Evolutionary conservation across 2,329 filamentous ascomycete species (phyloP).

Genomic region (Stagonosporopsis rhizophila): DNA sequence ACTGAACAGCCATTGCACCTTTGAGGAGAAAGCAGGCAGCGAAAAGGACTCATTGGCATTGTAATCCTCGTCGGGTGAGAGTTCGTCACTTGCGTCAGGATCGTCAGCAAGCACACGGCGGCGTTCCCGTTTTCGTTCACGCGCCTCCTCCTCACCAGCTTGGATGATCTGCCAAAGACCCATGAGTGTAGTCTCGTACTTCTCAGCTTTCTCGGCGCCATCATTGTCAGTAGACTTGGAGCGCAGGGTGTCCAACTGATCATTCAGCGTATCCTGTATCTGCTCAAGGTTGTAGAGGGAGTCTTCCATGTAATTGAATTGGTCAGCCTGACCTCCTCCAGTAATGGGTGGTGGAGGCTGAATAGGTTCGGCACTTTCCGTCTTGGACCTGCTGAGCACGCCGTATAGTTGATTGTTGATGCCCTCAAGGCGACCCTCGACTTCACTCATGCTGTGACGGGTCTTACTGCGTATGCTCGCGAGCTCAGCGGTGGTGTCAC

Average conservation of each 20-base stretch:
- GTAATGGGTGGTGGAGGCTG: conserved; percentile 65
- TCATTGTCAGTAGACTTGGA: conserved; percentile 26
- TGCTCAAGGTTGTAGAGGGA: conserved; percentile 58
- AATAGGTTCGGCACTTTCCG: conserved; percentile 60
- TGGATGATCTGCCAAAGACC: conserved; percentile 62
- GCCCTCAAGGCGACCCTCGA: conserved; percentile 51
- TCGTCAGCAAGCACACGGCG: conserved; percentile 57
- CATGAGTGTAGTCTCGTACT: conserved; percentile 60
- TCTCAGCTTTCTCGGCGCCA: conserved; percentile 35
- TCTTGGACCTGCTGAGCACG: conserved; percentile 52
- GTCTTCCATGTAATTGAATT: conserved; percentile 72
- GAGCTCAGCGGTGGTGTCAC: conserved; percentile 67
- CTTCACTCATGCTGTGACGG: conserved; percentile 37
- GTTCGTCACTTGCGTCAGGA: conserved; percentile 64
- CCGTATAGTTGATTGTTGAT: conserved; percentile 70
- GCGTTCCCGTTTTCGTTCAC: conserved; percentile 47
- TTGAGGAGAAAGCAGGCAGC: conserved; percentile 75
- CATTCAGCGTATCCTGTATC: conserved; percentile 41
- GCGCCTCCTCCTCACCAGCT: conserved; percentile 51
- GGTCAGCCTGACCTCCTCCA: conserved; percentile 67
- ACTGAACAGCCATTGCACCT: conserved; percentile 79
- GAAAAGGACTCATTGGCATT: conserved; percentile 70
- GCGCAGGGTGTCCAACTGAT: conserved; percentile 39
- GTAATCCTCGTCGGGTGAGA: conserved; percentile 68
- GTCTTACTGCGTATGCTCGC: conserved; percentile 37